Base-by-base conservation (phyloP, 1,284 basidiomycete species). In the Leccinum pachyderme region DNA sequence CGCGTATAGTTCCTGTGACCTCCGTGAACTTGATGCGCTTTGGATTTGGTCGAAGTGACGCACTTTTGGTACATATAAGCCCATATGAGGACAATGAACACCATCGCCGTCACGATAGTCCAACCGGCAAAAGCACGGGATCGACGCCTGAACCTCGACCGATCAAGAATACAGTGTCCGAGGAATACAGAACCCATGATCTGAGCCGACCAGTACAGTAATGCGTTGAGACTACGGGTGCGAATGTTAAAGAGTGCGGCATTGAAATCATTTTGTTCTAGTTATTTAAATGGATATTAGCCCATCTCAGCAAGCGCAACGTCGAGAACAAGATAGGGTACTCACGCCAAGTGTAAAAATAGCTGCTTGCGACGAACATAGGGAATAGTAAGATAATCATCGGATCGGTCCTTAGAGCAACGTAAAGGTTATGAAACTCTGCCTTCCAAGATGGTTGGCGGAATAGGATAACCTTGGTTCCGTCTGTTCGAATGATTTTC, bases 291-390 rank as follows among this genome's bases (percentile, higher is more conserved):
- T 0, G 33, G 22, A 2, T 18, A 25, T 60, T 27, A 55, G 47
- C 33, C 59, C 29, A 29, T 49, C 27, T 15, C 27, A n/a, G 9
- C 5, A 51, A 48, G 22, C 3, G 43, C 15, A 9, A 28, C 2
- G 7, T 33, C 7, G 11, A 25, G 12, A 9, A 25, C 18, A 18
- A 18, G 18, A 18, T 41, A 24, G 31, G 18, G 39, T 27, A 55
- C 70, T 55, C 43, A 72, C 70, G 67, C 67, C 67, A 68, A 1
- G 67, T 72, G 47, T 89, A 88, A 70, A 89, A 89, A 80, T 86
- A 91, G 67, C 90, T 90, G 47, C 84, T 84, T 5, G 84, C 81
- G 56, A 90, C 79, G 72, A 86, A 86, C 79, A 86, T 82, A 7
- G 84, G 84, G 72, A 86, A 84, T 22, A 86, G 72, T 13, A 86